phyloP scores from a whole-genome alignment of 352 stramenopile genomes.

The Phytophthora nicotianae region DNA sequence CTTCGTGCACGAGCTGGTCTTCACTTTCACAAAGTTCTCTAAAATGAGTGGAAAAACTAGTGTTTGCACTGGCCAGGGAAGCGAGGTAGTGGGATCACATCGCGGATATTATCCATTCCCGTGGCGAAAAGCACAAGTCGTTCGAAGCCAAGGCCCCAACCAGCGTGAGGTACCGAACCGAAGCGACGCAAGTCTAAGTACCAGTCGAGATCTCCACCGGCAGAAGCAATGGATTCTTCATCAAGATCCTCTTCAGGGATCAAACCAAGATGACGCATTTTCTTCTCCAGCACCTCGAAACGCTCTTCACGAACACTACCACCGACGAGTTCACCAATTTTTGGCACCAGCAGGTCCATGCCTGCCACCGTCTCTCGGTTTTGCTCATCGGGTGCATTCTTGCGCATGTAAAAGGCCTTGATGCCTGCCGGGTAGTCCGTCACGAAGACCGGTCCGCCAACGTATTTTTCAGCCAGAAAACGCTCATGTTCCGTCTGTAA shows the following conservation, averaged over 20 bases:
- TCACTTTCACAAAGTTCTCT: slow-evolving; percentile 14
- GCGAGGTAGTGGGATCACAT: slow-evolving; percentile 97
- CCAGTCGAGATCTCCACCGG: slow-evolving; percentile 90
- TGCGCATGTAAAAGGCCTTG: slow-evolving; percentile 99
- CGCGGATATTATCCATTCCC: slow-evolving; percentile 98
- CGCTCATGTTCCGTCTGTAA: slow-evolving; percentile 97
- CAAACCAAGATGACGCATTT: slow-evolving; percentile 61
- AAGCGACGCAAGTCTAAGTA: slow-evolving; percentile 98
- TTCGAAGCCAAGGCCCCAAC: slow-evolving; percentile 98
- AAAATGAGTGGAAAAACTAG: slow-evolving; percentile 17
- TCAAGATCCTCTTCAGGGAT: slow-evolving; percentile 68
- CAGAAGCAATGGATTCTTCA: slow-evolving; percentile 42
- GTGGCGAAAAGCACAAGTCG: slow-evolving; percentile 97
- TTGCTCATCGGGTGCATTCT: slow-evolving; percentile 84
- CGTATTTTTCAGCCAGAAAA: slow-evolving; percentile 91
- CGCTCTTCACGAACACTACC: slow-evolving; percentile 96
- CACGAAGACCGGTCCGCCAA: slow-evolving; percentile 93
- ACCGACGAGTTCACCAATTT: slow-evolving; percentile 96
- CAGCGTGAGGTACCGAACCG: slow-evolving; percentile 96
- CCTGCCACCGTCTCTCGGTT: slow-evolving; percentile 95
- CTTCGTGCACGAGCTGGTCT: slow-evolving; percentile 7
- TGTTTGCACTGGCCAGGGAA: slow-evolving; percentile 94
- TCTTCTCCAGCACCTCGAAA: slow-evolving; percentile 88
- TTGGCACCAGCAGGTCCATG: slow-evolving; percentile 97
- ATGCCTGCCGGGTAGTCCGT: slow-evolving; percentile 98